phyloP scores from a whole-genome alignment of 2,329 filamentous ascomycete species.

The Aspergillus fischeri region DNA sequence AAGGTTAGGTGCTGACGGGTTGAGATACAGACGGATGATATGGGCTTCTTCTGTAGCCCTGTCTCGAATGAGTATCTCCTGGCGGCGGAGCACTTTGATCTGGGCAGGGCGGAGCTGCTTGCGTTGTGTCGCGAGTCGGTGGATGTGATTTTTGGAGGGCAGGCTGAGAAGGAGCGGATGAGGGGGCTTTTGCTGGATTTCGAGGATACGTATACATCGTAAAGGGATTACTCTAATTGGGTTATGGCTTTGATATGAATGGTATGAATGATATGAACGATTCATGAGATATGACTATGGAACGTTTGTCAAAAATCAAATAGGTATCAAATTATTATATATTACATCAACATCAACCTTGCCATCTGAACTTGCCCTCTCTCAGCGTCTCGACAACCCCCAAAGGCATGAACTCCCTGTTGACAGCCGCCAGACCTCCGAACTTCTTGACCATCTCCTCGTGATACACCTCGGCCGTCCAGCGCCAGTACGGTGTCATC shows the following conservation, averaged over 20 bases:
- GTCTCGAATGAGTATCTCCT: conserved; percentile 74
- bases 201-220: conserved; percentile 6
- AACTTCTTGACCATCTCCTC: conserved; percentile 39
- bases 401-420: conserved; percentile 38
- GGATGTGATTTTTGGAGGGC: conserved; percentile 62
- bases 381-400: conserved; percentile 42
- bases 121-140: conserved; percentile 58
- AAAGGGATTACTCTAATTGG: background rate
- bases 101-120: conserved; percentile 49
- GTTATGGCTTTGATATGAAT: too few relatives aligned
- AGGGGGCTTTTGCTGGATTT: conserved; percentile 20
- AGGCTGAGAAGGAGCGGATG: conserved; percentile 51
- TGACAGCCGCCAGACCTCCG: conserved; percentile 38
- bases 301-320: background rate
- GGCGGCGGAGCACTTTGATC: conserved; percentile 64
- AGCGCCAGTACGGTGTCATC: conserved; percentile 43
- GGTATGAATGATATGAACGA: background rate
- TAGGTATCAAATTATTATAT: background rate
- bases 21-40: conserved; percentile 69
- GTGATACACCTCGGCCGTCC: conserved; percentile 40
- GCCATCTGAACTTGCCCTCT: conserved; percentile 40
- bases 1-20: conserved; percentile 11
- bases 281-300: background rate
- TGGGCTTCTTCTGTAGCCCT: conserved; percentile 73
- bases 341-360: conserved; percentile 24